phyloP scores from a whole-genome alignment of 805 yeast genomes.

The Kuraishia floccosa region DNA sequence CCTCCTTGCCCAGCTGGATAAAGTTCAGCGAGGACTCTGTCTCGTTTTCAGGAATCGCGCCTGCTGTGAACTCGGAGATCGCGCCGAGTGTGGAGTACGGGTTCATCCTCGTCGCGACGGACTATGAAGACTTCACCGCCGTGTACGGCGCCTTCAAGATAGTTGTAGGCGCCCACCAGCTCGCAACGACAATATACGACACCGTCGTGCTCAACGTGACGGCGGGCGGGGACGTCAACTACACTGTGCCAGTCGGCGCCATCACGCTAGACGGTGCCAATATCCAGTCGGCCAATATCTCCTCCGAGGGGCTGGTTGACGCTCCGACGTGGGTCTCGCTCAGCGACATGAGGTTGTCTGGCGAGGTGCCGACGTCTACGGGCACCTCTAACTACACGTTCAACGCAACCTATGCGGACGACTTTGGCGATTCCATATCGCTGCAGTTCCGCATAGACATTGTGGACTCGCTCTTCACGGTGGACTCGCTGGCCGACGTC shows the following conservation, averaged over 20 bases:
- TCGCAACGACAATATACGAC: slow-evolving; percentile 54
- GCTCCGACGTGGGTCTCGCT: slow-evolving; percentile 55
- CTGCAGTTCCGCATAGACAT: slow-evolving; percentile 48
- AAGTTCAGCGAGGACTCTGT: slow-evolving; percentile 49
- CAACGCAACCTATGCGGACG: slow-evolving; percentile 46
- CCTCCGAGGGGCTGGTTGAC: slow-evolving; percentile 31
- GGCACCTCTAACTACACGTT: slow-evolving; percentile 25
- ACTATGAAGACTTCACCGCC: slow-evolving; percentile 63
- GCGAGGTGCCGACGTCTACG: slow-evolving; percentile 41
- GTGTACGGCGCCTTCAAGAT: slow-evolving; percentile 60
- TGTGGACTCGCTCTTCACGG: slow-evolving; percentile 42
- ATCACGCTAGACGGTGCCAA: slow-evolving; percentile 53
- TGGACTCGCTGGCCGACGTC: slow-evolving; percentile 36
- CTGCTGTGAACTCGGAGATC: slow-evolving; percentile 70
- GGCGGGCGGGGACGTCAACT: slow-evolving; percentile 38
- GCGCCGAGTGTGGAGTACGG: slow-evolving; percentile 77
- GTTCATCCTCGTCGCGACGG: slow-evolving; percentile 70
- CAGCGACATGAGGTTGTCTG: slow-evolving; percentile 30
- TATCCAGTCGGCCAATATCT: slow-evolving; percentile 40
- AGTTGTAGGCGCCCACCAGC: slow-evolving; percentile 79
- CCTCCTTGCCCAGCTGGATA: slow-evolving; percentile 90
- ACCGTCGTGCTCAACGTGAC: slow-evolving; percentile 58
- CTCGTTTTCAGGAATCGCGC: slow-evolving; percentile 80
- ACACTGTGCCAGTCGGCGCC: slow-evolving; percentile 49
- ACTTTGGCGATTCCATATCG: slow-evolving; percentile 46